phyloP scores from a whole-genome alignment of 345 rosid species.

The Linum usitatissimum region DNA sequence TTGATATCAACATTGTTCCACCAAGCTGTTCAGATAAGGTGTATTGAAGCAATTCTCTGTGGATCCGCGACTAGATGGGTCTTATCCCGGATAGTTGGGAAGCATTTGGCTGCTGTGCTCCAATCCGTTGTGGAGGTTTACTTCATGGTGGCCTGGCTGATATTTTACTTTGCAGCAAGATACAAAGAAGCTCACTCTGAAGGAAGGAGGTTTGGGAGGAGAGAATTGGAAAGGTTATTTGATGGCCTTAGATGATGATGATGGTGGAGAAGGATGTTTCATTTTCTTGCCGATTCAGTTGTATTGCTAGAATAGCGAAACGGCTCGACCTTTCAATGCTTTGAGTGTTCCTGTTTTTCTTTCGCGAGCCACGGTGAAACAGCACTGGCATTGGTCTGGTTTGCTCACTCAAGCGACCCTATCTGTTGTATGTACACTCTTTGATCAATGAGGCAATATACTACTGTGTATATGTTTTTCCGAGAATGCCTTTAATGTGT shows the following conservation, averaged over 20 bases:
- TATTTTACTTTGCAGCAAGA: conserved; percentile 65
- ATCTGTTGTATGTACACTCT: conserved; percentile 26
- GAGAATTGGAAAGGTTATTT: conserved; percentile 70
- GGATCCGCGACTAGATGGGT: conserved; percentile 62
- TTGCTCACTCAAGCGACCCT: conserved; percentile 13
- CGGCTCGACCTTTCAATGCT: conserved; percentile 20
- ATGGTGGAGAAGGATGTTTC: conserved; percentile 14
- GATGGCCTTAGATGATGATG: conserved; percentile 56
- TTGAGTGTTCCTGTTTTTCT: conserved; percentile 21
- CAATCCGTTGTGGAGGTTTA: conserved; percentile 76
- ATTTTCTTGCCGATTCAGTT: conserved; percentile 21
- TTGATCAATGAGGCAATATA: conserved; percentile 24
- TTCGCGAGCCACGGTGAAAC: conserved; percentile 21
- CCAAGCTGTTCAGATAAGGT: conserved; percentile 71
- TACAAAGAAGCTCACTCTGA: conserved; percentile 58
- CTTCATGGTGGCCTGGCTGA: conserved; percentile 83
- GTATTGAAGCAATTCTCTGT: conserved; percentile 68
- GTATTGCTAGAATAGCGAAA: conserved; percentile 18
- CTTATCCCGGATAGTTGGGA: conserved; percentile 42
- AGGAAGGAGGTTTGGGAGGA: conserved; percentile 68
- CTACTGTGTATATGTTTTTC: conserved; percentile 36
- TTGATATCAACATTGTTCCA: conserved; percentile 54
- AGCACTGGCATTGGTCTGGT: conserved; percentile 24
- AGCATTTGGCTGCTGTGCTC: conserved; percentile 39
- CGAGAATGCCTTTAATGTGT: conserved; percentile 35